Conservation (phyloP, 768 basidiomycete genomes). For the Phanerochaete carnosa region DNA sequence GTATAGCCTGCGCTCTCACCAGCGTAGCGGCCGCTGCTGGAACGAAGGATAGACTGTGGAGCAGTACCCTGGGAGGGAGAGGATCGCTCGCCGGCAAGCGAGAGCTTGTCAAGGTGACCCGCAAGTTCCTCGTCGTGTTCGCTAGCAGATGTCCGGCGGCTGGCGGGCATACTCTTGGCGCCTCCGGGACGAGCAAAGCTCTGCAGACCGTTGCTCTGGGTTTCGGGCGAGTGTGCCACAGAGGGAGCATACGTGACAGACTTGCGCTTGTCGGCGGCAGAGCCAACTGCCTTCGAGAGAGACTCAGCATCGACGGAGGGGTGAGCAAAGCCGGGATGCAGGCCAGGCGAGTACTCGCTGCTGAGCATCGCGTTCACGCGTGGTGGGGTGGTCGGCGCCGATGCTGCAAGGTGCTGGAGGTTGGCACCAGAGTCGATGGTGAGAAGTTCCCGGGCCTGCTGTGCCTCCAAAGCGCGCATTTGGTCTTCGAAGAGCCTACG, state of each 20-base stretch:
- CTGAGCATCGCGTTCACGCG: slow-evolving; percentile 71
- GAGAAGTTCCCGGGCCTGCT: slow-evolving; percentile 85
- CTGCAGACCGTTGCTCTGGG: slow-evolving; percentile 41
- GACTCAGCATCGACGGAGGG: slow-evolving; percentile 57
- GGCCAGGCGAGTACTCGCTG: slow-evolving; percentile 46
- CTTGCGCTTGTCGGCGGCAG: slow-evolving; percentile 74
- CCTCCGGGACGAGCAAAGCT: slow-evolving; percentile 63
- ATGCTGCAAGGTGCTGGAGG: slow-evolving; percentile 78
- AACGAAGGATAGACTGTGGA: slow-evolving; percentile 46
- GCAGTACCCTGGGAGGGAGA: slow-evolving; percentile 24
- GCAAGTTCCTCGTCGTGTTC: slow-evolving; percentile 83
- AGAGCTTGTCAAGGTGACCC: slow-evolving; percentile 69
- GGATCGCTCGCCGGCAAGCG: slow-evolving; percentile 61
- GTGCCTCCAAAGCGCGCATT: slow-evolving; percentile 90
- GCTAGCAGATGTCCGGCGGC: slow-evolving; percentile 85
- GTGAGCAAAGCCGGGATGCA: slow-evolving; percentile 41
- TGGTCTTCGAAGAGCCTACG: slow-evolving; percentile 94
- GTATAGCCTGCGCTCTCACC: slow-evolving; percentile 60
- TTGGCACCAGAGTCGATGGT: slow-evolving; percentile 49
- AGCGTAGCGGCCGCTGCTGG: slow-evolving; percentile 49
- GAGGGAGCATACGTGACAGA: slow-evolving; percentile 83
- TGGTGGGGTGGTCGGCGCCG: slow-evolving; percentile 86
- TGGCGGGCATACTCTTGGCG: slow-evolving; percentile 91
- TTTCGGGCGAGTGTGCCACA: slow-evolving; percentile 70
- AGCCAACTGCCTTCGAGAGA: slow-evolving; percentile 67